Percentiles rank a stretch among this genome's conserved stretches.
Conservation (phyloP, 2,329 filamentous ascomycete species). For the Amauroascus niger region DNA sequence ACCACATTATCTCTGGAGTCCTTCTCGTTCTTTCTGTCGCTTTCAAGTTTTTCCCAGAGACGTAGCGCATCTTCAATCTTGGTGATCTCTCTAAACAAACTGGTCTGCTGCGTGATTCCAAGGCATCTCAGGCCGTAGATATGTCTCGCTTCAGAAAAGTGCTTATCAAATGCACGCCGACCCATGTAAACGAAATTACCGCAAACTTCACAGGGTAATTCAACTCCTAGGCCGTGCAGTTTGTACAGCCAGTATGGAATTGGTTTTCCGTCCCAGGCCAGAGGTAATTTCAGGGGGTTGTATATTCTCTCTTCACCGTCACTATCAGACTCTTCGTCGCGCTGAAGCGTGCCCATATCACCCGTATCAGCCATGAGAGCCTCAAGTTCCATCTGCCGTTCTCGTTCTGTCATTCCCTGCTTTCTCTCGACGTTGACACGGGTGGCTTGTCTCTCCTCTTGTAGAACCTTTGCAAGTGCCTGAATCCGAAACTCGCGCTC, state of each 20-base stretch:
- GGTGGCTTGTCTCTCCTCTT: conserved; percentile 78
- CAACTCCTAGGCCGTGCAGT: conserved; percentile 85
- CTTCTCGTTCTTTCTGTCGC: conserved; percentile 69
- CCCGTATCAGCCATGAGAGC: conserved; percentile 61
- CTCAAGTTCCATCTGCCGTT: conserved; percentile 87
- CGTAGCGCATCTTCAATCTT: conserved; percentile 78
- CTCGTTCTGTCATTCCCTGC: conserved; percentile 93
- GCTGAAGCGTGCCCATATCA: conserved; percentile 34
- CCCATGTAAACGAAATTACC: conserved; percentile 99
- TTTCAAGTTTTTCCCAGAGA: conserved; percentile 87
- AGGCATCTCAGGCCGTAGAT: conserved; percentile 89
- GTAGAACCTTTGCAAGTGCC: conserved; percentile 70
- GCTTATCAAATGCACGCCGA: conserved; percentile 89
- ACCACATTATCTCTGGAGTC: conserved; percentile 73
- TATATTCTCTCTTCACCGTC: conserved; percentile 81
- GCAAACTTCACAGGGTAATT: conserved; percentile 92
- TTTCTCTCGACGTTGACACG: conserved; percentile 91
- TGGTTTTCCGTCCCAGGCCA: conserved; percentile 97
- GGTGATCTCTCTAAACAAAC: conserved; percentile 87
- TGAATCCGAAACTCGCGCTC: conserved; percentile 78
- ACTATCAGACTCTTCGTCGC: conserved; percentile 52
- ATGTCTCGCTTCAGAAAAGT: conserved; percentile 90
- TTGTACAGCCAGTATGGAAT: conserved; percentile 99
- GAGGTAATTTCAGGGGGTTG: conserved; percentile 88
- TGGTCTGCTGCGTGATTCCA: conserved; percentile 75